Base-by-base conservation (phyloP, 768 basidiomycete genomes). In the Lactarius psammicola region DNA sequence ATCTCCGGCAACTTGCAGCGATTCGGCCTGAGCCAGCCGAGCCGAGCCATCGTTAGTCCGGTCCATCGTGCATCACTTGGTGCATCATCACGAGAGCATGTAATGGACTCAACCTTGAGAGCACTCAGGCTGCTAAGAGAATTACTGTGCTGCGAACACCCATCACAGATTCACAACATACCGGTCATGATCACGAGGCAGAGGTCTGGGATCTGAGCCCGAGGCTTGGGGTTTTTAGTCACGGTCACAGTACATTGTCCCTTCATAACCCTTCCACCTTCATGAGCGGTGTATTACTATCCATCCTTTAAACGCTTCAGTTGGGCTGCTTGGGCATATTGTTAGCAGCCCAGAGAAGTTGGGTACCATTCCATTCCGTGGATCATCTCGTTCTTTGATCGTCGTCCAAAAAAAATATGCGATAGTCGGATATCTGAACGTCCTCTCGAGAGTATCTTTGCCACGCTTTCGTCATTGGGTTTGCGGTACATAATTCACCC, bases 321-420 rank as follows among this genome's bases (percentile, higher is more conserved):
- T 61, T 23, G 36, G 26, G 30, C 18, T n/a, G n/a, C n/a, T n/a
- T n/a, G n/a, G n/a, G n/a, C n/a, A n/a, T n/a, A n/a, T n/a, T n/a
- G n/a, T n/a, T n/a, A n/a, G n/a, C n/a, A n/a, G n/a, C n/a, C n/a
- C n/a, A n/a, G n/a, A n/a, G n/a, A n/a, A n/a, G 64, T 40, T 31
- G 40, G 72, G 4, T 46, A 95, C 96, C 97, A 98, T 78, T 90
- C 85, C 11, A n/a, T n/a, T 92, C 87, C 1, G n/a, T n/a, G n/a
- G 0, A 84, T 95, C 40, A 85, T 79, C 72, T 92, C 91, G 59
- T 96, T 94, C 18, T 98, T 94, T 95, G 66, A 95, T 87, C 0
- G 95, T 96, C 4, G 92, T 87, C 97, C 97, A 99, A 1, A n/a
- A 94, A 77, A 98, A 98, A 20, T 97, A 85, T 3, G 87, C 95